phyloP scores from a whole-genome alignment of 805 yeast genomes.

The Ogataea henricii region DNA sequence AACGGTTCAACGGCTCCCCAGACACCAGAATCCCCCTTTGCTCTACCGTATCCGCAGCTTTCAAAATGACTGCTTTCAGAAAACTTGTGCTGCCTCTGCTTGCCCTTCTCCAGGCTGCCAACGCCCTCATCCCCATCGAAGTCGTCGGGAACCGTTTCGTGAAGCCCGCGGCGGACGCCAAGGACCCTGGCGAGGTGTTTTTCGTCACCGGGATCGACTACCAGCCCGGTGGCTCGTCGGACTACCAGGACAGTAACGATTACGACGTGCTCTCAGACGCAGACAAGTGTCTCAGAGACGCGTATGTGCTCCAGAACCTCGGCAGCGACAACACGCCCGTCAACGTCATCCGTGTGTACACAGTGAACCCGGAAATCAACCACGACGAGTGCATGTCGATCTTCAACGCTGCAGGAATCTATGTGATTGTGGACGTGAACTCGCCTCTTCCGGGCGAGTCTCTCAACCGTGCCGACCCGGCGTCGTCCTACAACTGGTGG shows the following conservation, averaged over 20 bases:
- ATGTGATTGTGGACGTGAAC: constrained; percentile 83
- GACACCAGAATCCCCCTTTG: too few species aligned
- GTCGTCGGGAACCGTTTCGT: constrained; percentile 60
- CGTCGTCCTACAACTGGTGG: constrained; percentile 64
- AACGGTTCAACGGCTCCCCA: too few species aligned
- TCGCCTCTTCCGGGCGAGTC: constrained; percentile 68
- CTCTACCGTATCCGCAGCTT: too few species aligned
- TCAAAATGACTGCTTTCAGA: constrained; percentile 4
- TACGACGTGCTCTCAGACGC: constrained; percentile 73
- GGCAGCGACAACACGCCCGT: constrained; percentile 46
- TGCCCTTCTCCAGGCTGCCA: constrained; percentile 13
- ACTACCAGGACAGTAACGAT: constrained; percentile 37
- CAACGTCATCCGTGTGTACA: constrained; percentile 83
- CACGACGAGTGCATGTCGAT: constrained; percentile 93
- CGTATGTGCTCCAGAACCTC: constrained; percentile 71
- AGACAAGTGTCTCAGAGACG: constrained; percentile 76
- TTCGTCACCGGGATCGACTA: constrained; percentile 87
- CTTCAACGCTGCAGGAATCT: constrained; percentile 88
- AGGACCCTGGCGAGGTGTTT: constrained; percentile 57
- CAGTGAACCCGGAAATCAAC: constrained; percentile 77
- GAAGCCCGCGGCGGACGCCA: constrained; percentile 43
- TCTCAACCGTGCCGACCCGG: constrained; percentile 71
- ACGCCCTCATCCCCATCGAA: constrained; percentile 60
- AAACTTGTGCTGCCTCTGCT: constrained; percentile 12
- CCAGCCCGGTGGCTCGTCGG: constrained; percentile 91